phyloP scores from a whole-genome alignment of 2,329 filamentous ascomycete species.

The Claviceps capensis region DNA sequence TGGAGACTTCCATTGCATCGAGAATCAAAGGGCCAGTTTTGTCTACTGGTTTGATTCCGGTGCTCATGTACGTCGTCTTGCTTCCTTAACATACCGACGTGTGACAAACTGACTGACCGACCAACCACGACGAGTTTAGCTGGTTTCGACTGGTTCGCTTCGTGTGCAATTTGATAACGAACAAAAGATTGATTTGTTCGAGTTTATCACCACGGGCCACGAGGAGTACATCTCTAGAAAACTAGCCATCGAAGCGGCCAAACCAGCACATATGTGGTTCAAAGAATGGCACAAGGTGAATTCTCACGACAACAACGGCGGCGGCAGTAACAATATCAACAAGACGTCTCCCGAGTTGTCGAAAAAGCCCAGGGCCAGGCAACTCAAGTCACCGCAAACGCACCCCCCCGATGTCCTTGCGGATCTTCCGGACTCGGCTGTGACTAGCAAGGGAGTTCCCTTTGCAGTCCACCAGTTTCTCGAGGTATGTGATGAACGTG shows the following conservation, averaged over 20 bases:
- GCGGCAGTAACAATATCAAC: background rate
- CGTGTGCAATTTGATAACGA: constrained; percentile 66
- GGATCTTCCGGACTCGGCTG: constrained; percentile 43
- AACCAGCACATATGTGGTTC: constrained; percentile 48
- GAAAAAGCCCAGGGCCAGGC: constrained; percentile 48
- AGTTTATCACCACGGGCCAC: constrained; percentile 63
- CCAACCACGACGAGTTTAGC: constrained; percentile 26
- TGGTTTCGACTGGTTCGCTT: constrained; percentile 64
- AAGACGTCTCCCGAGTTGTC: constrained; percentile 53
- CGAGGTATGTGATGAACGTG: constrained; percentile 30
- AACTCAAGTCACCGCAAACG: constrained; percentile 44
- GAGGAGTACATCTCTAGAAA: constrained; percentile 73
- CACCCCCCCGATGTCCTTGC: constrained; percentile 43
- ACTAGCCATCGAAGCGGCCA: constrained; percentile 45
- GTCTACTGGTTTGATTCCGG: constrained; percentile 82
- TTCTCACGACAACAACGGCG: constrained; percentile 27
- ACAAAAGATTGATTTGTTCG: constrained; percentile 72
- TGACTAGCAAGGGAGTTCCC: constrained; percentile 47
- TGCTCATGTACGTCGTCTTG: constrained; percentile 50
- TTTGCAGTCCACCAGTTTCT: constrained; percentile 49
- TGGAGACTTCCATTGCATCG: constrained; percentile 57
- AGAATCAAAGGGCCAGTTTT: constrained; percentile 63
- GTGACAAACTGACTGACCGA: background rate
- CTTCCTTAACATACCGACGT: background rate
- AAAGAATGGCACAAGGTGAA: constrained; percentile 53